phyloP scores from a whole-genome alignment of 441 rosid species.

The Gossypium lobatum region DNA sequence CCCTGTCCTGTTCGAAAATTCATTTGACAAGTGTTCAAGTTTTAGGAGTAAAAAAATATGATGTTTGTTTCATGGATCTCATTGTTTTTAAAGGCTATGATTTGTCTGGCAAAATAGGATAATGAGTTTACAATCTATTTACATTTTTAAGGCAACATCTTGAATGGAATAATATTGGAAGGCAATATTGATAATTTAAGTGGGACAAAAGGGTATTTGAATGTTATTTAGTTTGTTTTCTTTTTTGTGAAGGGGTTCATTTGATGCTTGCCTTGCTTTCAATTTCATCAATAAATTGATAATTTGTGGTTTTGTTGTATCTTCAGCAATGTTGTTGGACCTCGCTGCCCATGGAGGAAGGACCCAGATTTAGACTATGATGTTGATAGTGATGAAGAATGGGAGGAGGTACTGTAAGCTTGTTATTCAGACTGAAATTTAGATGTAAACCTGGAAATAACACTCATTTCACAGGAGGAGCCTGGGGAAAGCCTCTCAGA shows the following conservation, averaged over 20 bases:
- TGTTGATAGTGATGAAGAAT: conserved; percentile 1
- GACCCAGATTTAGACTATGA: conserved; percentile 2
- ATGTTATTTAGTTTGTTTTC: conserved; percentile 5
- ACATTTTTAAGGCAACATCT: not conserved
- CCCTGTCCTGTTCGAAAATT: not conserved
- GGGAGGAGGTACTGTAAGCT: not conserved
- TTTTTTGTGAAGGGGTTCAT: not conserved
- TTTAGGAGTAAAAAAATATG: not conserved
- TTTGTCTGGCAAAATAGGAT: not conserved
- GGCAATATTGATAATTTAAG: not conserved
- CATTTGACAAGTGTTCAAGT: not conserved
- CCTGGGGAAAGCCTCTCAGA: conserved; percentile 98
- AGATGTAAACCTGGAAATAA: conserved; percentile 5
- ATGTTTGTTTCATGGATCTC: not conserved
- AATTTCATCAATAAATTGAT: conserved; percentile 3
- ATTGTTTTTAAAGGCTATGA: not conserved
- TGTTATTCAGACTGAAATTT: conserved; percentile 4
- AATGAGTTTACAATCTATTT: not conserved
- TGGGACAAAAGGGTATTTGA: not conserved
- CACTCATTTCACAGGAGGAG: conserved; percentile 58
- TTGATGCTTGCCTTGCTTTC: not conserved
- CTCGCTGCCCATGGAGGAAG: conserved; percentile 18
- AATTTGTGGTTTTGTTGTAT: not conserved
- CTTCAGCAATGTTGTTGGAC: conserved; percentile 51
- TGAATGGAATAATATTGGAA: not conserved